Conservation (phyloP, 2,329 filamentous ascomycete genomes). For the Penicillium sp. region DNA sequence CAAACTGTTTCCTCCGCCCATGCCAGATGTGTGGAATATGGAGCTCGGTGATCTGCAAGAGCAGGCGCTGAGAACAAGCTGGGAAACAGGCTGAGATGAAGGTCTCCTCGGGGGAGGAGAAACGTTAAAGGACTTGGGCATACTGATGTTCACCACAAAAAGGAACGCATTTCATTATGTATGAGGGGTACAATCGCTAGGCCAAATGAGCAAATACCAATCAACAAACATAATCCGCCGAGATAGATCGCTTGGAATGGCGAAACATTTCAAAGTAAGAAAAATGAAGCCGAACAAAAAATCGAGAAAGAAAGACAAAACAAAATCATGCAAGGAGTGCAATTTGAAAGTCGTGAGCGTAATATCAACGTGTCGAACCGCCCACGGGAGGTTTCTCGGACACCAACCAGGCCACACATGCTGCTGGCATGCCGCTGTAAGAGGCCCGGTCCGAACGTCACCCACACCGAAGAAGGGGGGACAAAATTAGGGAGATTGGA, state of each 20-base stretch:
- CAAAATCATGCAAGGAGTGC: constrained; percentile 15
- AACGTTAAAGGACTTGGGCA: no score
- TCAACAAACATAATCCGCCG: constrained; percentile 1
- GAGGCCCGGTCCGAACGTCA: constrained; percentile 3
- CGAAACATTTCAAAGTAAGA: background rate
- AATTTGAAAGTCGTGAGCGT: constrained; percentile 18
- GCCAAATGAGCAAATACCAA: background rate
- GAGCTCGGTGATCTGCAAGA: no score
- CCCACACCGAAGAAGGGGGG: constrained; percentile 1
- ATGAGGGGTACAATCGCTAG: constrained; percentile 9
- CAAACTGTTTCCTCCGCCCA: no score
- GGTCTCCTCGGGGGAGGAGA: no score
- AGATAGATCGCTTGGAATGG: background rate
- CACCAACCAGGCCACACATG: constrained; percentile 13
- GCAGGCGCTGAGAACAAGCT: no score
- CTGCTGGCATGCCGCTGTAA: constrained; percentile 5
- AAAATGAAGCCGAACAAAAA: constrained; percentile 4
- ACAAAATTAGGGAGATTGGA: constrained; percentile 3
- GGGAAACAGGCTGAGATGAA: no score
- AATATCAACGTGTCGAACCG: constrained; percentile 27
- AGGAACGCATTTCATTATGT: constrained; percentile 11
- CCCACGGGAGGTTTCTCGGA: constrained; percentile 31
- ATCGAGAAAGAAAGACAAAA: constrained; percentile 9
- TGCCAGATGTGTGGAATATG: no score
- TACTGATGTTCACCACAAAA: background rate